Evolutionary conservation across 75 land plant species (phyloP), one percentile per base, ranked within the genome.

Genomic region (Pinus tabuliformis): DNA sequence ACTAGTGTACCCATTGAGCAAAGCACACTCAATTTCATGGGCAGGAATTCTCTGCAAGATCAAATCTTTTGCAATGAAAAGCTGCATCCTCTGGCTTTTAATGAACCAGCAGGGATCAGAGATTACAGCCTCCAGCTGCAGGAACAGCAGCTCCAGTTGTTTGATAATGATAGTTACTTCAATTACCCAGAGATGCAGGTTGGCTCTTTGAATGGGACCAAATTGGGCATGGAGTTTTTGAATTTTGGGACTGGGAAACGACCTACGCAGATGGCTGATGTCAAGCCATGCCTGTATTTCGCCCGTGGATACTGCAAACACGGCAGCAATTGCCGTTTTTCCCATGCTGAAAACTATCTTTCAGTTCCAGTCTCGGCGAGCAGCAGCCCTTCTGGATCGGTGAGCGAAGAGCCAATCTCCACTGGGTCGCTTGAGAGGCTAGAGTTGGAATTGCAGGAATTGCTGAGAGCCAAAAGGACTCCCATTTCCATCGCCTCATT

Each of bases 401-500:
- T n/a, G 98, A 97, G 78, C n/a, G 99, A 97, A 85, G 91, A 90
- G 28, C 80, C 83, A n/a, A 86, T 68, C 72, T 68, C 72, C 9
- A 45, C 24, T 62, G 81, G 83, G 15, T 86, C 94, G 1, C 83
- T 95, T 12, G 96, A 88, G 86, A 76, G 80, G 24, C 66, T 97
- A 16, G 99, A 97, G 76, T 16, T 83, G 57, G 99, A 97, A 83
- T 80, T 97, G n/a, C 82, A 76, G 20, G 98, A 97, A 75, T 83
- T 97, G 9, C 74, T 97, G 79, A 91, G 80, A 73, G 87, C 86
- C 4, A 84, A 75, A 75, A 77, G 91, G 60, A 64, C 75, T 28
- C 99, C 99, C 14, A 81, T 97, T 64, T 95, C 99, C 11, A 95
- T 97, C 56, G 98, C 99, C 17, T 85, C 92, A 0, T 66, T 97